Evolutionary conservation across 202 grass and related monocot genomes (phyloP).

Genomic region (Tripidium arundinaceum): DNA sequence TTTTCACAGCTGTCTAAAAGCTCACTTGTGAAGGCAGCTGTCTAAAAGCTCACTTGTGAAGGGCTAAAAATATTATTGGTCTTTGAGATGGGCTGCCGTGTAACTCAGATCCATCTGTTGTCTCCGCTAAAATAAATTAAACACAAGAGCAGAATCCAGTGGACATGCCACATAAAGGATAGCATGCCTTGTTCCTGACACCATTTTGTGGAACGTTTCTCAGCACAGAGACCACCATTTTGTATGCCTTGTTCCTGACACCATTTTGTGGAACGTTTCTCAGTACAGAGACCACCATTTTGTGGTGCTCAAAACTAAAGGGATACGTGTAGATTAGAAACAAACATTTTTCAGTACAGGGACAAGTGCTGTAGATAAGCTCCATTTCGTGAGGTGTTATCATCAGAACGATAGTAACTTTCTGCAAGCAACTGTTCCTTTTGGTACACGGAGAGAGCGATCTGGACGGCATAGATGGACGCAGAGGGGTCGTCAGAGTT

Average conservation of each 20-base stretch:
- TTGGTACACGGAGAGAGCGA: background rate
- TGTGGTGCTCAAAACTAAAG: background rate
- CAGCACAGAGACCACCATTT: too few relatives aligned
- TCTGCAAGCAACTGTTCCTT: background rate
- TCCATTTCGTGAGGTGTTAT: background rate
- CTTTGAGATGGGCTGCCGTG: background rate
- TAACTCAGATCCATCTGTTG: background rate
- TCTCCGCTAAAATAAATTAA: background rate
- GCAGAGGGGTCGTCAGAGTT: background rate
- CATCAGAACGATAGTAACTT: background rate
- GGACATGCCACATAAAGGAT: background rate
- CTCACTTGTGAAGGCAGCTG: too few relatives aligned
- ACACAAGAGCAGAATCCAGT: background rate
- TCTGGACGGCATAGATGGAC: conserved; percentile 31
- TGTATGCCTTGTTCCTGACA: conserved; percentile 14
- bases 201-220: too few relatives aligned
- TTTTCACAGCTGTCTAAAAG: background rate
- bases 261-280: background rate
- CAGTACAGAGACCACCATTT: background rate
- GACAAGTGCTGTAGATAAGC: background rate
- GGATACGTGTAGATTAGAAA: too few relatives aligned
- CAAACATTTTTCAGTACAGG: background rate
- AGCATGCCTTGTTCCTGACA: too few relatives aligned
- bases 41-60: too few relatives aligned
- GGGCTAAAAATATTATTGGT: background rate